Base-by-base conservation (phyloP, 2,329 filamentous ascomycete genomes). In the Rhytidhysteron rufulum region DNA sequence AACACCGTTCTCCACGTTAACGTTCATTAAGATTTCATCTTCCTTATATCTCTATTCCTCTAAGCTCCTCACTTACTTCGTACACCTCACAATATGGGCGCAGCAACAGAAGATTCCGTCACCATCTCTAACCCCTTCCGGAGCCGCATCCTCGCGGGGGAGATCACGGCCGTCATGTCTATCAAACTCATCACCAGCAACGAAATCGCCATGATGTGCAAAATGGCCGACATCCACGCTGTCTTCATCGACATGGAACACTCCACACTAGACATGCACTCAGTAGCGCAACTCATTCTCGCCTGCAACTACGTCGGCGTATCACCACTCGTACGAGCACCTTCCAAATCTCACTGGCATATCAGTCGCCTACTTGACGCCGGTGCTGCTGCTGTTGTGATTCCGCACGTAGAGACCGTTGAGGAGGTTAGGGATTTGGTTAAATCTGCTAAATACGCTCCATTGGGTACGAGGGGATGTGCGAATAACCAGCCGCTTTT, bases 161-260 rank as follows among this genome's bases (percentile, higher is more conserved):
- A 63, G 37, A 51, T 62, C 31, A 57, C 55, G 11, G 57, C 58
- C 24, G 51, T 54, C 54, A 41, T 50, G n/a, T 50, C 50, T 3
- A 41, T 50, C 43, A 67, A 67, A 38, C 55, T 65, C 37, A 54
- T 64, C 16, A 54, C 54, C 21, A 60, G 58, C 20, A 58, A 60
- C 33, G 65, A 68, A 38, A 53, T 66, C 15, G 57, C 60, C 13
- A 64, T 65, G 54, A 63, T 69, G 51, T 55, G 54, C 39, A 68
- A 67, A 41, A 67, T 59, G 37, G 66, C 69, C 9, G 67, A 67
- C 6, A 61, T 68, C 37, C 60, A 70, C 35, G 67, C 61, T 30
- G 56, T 71, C 29, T 60, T 72, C 41, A 65, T 73, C 41, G 68
- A 73, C 39, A 68, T 72, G 65, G 69, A 73, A 43, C 70, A 72